phyloP scores from a whole-genome alignment of 257 asterid genomes.

The Rubia yunnanensis region DNA sequence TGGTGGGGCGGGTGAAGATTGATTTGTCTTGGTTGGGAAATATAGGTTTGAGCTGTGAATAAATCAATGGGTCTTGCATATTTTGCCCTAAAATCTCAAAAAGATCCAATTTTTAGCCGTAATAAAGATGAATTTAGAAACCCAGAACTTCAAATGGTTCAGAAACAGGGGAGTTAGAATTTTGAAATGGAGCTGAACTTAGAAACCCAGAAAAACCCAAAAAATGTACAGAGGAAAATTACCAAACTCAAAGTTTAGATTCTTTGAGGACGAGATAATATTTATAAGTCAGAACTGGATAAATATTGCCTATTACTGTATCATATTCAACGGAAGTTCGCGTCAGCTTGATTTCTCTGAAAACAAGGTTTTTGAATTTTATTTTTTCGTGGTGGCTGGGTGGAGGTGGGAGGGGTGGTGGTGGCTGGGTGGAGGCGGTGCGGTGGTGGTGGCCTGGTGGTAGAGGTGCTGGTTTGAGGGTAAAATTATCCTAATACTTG shows the following conservation, averaged over 20 bases:
- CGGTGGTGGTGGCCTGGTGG: too few relatives aligned
- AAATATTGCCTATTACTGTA: conserved; percentile 15
- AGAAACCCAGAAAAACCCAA: neutral
- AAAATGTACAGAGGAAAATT: neutral
- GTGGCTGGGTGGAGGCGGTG: too few relatives aligned
- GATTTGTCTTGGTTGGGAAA: conserved; percentile 72
- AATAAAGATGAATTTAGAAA: neutral
- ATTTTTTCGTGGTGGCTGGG: too few relatives aligned
- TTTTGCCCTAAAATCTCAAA: neutral
- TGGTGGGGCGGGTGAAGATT: too few relatives aligned
- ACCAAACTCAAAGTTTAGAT: too few relatives aligned
- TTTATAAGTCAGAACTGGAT: neutral
- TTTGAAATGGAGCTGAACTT: neutral
- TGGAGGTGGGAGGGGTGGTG: too few relatives aligned
- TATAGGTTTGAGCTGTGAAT: conserved; percentile 51
- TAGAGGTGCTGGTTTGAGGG: too few relatives aligned
- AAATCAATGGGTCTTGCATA: conserved; percentile 60
- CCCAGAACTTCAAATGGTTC: too few relatives aligned
- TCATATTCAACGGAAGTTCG: conserved; percentile 22
- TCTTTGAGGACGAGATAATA: neutral
- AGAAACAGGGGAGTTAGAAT: too few relatives aligned
- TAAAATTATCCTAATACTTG: too few relatives aligned
- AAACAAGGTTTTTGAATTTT: too few relatives aligned
- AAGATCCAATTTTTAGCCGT: neutral
- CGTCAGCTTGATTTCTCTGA: conserved; percentile 45